Evolutionary conservation across 768 basidiomycete species (phyloP), one percentile per base, ranked within the genome.

Genomic region (Rhodosporidiobolus odoratus): DNA sequence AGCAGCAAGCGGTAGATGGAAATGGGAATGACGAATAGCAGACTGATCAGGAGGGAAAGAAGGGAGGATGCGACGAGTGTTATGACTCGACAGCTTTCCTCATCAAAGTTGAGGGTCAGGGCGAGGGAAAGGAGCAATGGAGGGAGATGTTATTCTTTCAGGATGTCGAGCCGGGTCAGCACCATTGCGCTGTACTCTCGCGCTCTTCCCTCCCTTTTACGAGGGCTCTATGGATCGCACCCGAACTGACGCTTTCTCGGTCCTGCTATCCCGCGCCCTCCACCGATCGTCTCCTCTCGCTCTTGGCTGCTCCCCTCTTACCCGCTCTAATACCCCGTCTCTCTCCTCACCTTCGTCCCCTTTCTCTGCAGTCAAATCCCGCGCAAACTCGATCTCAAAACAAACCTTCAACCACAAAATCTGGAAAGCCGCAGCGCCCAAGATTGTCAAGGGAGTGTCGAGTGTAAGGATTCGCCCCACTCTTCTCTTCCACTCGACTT

Each of bases 111-210:
- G 83, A 89, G 61, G 13, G 21, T 13, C 80, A 83, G 25, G 83
- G 84, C 41, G n/a, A n/a, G n/a, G n/a, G n/a, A n/a, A n/a, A n/a
- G n/a, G n/a, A n/a, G n/a, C n/a, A n/a, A n/a, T 60, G 48, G 9
- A 83, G 82, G 57, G 90, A 95, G 78, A 87, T 97, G 73, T 82
- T 97, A 45, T 97, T 97, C 80, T 95, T 96, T 75, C 95, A 95
- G 1, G 93, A 95, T 79, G 88, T 96, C 69, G 91, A 94, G 76
- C 90, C 91, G 16, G 73, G 69, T 75, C 23, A 23, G 63, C n/a
- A n/a, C n/a, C n/a, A n/a, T n/a, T n/a, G n/a, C n/a, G n/a, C n/a
- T n/a, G n/a, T n/a, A n/a, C n/a, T 45, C 23, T 45, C 43, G 13
- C 30, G 19, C 23, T 16, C 68, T 41, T 53, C 15, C 34, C 23